phyloP scores from a whole-genome alignment of 768 basidiomycete species.

The Lepiota venenata region DNA sequence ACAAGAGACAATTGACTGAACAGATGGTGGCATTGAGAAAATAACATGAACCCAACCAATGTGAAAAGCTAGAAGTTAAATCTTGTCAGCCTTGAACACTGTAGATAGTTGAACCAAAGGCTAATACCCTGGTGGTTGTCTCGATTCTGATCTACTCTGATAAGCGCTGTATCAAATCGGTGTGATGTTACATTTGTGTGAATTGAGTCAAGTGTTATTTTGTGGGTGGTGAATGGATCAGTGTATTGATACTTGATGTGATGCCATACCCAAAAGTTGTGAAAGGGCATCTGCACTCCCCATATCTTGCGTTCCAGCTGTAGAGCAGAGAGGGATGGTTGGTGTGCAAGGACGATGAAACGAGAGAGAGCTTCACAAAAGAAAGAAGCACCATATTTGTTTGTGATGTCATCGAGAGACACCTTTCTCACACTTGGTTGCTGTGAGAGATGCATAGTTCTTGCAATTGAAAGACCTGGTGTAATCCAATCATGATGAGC shows the following conservation, averaged over 20 bases:
- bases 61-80: neutral
- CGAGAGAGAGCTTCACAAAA: too few relatives aligned
- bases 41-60: conserved; percentile 3
- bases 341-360: too few relatives aligned
- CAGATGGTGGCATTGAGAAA: conserved; percentile 3
- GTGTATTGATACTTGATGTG: conserved; percentile 27
- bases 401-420: too few relatives aligned
- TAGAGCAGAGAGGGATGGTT: too few relatives aligned
- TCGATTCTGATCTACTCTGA: neutral
- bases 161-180: conserved; percentile 13
- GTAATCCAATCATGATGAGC: neutral
- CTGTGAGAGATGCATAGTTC: conserved; percentile 15
- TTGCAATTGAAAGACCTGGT: conserved; percentile 13
- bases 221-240: conserved; percentile 18
- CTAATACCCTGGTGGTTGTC: too few relatives aligned
- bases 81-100: too few relatives aligned
- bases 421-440: too few relatives aligned
- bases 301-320: conserved; percentile 16
- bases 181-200: too few relatives aligned
- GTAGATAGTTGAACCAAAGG: neutral
- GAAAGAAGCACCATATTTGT: too few relatives aligned
- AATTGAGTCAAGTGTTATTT: conserved; percentile 14
- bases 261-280: conserved; percentile 28
- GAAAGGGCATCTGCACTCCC: conserved; percentile 19
- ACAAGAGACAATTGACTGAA: neutral